Percentiles rank a stretch among this genome's conserved stretches.
Conservation (phyloP, 495 filamentous ascomycete species). For the Choiromyces venosus region DNA sequence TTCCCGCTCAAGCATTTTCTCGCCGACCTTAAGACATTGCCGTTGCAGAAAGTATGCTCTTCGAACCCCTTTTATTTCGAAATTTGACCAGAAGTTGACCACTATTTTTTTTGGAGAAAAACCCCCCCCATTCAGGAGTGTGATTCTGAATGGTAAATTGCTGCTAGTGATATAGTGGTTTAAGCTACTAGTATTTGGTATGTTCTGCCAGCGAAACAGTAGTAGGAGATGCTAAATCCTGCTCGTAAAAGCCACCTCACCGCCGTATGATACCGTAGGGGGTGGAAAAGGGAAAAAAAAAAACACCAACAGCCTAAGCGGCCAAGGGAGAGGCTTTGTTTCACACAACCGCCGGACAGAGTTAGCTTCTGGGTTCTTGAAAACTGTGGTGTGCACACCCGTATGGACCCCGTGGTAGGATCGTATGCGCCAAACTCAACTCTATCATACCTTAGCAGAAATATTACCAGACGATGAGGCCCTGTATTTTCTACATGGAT, state of each 20-base stretch:
- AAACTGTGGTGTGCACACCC: background rate
- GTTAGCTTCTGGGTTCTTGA: background rate
- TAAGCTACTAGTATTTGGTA: background rate
- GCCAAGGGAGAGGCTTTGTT: background rate
- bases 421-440: background rate
- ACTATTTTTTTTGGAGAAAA: background rate
- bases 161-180: background rate
- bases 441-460: too few species aligned
- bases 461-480: too few species aligned
- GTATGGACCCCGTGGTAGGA: background rate
- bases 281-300: too few species aligned
- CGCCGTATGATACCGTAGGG: background rate
- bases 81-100: background rate
- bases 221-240: background rate
- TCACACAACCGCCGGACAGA: background rate
- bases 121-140: background rate
- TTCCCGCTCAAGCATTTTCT: background rate
- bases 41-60: background rate
- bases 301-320: background rate
- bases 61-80: background rate
- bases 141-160: background rate
- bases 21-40: background rate
- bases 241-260: background rate
- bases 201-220: background rate
- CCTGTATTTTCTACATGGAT: too few species aligned